phyloP scores from a whole-genome alignment of 306 rosid genomes.

The Betula pendula region DNA sequence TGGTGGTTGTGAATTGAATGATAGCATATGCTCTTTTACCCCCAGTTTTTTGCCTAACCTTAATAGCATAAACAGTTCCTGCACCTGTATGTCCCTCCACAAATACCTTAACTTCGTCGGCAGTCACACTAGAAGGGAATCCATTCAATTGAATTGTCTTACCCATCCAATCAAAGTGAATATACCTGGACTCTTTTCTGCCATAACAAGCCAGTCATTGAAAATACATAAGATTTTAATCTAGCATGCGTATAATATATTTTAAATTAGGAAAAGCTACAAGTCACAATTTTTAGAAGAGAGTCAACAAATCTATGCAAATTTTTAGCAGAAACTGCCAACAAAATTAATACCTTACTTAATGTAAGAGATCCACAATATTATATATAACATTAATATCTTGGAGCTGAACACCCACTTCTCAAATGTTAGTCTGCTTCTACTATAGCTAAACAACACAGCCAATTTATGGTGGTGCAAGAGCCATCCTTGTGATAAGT shows the following conservation, averaged over 20 bases:
- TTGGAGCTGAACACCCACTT: not conserved
- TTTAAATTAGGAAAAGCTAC: not conserved
- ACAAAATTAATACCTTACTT: not conserved
- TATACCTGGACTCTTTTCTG: not conserved
- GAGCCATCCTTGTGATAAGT: not conserved
- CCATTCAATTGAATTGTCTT: slow-evolving; percentile 66
- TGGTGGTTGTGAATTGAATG: slow-evolving; percentile 51
- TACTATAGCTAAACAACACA: not conserved
- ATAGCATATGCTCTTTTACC: slow-evolving; percentile 49
- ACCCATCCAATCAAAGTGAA: slow-evolving; percentile 40
- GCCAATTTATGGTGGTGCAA: not conserved
- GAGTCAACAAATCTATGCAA: not conserved
- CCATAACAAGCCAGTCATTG: not conserved
- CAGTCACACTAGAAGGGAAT: slow-evolving; percentile 43
- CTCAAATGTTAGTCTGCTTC: not conserved
- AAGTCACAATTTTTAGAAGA: not conserved
- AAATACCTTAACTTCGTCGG: slow-evolving; percentile 28
- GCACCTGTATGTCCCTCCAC: slow-evolving; percentile 55
- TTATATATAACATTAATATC: not conserved
- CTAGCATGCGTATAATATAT: not conserved
- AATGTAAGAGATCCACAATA: not conserved
- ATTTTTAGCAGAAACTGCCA: not conserved
- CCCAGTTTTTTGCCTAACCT: slow-evolving; percentile 40
- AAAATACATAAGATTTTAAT: not conserved
- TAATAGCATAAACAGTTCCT: slow-evolving; percentile 55